A percentile compares a stretch with the other conserved stretches of the same genome.
Evolutionary conservation across 1,284 basidiomycete genomes (phyloP).

Genomic region (Stereum hirsutum): DNA sequence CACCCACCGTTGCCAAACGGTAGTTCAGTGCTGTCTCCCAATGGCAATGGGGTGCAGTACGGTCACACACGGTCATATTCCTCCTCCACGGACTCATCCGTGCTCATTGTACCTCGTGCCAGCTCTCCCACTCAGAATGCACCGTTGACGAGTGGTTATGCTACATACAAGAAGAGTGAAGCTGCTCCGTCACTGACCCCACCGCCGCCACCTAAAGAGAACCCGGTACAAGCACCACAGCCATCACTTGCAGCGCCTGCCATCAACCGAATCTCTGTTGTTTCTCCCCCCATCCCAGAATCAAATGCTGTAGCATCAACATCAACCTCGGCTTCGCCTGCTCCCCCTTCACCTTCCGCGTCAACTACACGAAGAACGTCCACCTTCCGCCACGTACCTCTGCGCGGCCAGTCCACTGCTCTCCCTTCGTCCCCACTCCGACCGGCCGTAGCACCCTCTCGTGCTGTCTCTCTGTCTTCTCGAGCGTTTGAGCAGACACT

Average conservation of each 20-base stretch:
- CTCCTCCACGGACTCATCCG: no score
- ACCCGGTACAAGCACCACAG: no score
- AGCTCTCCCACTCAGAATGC: no score
- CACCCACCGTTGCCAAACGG: background rate
- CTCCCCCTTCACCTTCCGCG: background rate
- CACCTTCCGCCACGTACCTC: slow-evolving; percentile 51
- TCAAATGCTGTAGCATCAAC: background rate
- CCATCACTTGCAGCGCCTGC: background rate
- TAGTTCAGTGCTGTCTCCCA: no score
- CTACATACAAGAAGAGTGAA: background rate
- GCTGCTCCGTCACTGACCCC: background rate
- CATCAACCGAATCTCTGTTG: background rate
- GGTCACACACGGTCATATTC: no score
- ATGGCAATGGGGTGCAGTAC: no score
- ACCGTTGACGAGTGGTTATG: no score
- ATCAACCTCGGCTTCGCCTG: background rate
- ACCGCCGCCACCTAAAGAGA: background rate
- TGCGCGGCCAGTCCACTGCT: slow-evolving; percentile 25
- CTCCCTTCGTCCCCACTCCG: slow-evolving; percentile 33
- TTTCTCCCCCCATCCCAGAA: background rate
- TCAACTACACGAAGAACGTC: slow-evolving; percentile 30
- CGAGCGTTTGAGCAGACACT: slow-evolving; percentile 13
- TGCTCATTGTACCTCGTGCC: no score
- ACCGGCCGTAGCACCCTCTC: slow-evolving; percentile 18
- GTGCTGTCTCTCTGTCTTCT: slow-evolving; percentile 12